Evolutionary conservation across 495 filamentous ascomycete species (phyloP).

Genomic region (Aspergillus hancockii): DNA sequence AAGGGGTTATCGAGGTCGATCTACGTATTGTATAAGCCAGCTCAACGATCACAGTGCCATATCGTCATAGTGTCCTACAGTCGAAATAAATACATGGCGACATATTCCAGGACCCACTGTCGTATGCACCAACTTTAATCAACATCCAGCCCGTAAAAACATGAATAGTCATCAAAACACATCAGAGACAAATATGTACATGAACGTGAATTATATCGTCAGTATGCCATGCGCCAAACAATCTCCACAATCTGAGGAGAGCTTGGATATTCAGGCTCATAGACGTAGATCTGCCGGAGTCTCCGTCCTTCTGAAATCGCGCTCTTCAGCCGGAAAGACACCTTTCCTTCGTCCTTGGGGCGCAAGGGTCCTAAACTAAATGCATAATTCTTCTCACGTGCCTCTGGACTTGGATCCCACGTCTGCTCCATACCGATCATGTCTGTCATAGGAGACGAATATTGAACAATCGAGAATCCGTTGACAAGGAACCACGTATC

Average conservation of each 20-base stretch:
- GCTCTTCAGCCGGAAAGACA: background rate
- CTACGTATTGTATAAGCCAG: too few relatives aligned
- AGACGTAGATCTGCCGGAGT: background rate
- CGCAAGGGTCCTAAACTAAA: background rate
- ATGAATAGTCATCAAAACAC: too few relatives aligned
- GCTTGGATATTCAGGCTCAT: background rate
- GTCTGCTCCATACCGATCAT: constrained; percentile 3
- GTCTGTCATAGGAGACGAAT: background rate
- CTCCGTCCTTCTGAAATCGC: background rate
- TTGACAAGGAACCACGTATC: constrained; percentile 1
- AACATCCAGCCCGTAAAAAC: too few relatives aligned
- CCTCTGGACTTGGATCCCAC: background rate
- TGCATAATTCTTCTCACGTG: background rate
- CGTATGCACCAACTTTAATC: too few relatives aligned
- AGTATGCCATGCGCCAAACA: background rate
- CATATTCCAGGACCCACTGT: too few relatives aligned
- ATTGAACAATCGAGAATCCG: background rate
- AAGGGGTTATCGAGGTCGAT: too few relatives aligned
- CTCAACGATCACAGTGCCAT: too few relatives aligned
- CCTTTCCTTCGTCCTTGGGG: background rate
- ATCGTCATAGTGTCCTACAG: too few relatives aligned
- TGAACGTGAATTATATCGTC: background rate
- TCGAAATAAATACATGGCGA: too few relatives aligned
- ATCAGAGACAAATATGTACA: too few relatives aligned
- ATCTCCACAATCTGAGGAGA: background rate